Evolutionary conservation across 176 grass and related monocot genomes (phyloP), one percentile per base, ranked within the genome.

Genomic region (Avena insularis): DNA sequence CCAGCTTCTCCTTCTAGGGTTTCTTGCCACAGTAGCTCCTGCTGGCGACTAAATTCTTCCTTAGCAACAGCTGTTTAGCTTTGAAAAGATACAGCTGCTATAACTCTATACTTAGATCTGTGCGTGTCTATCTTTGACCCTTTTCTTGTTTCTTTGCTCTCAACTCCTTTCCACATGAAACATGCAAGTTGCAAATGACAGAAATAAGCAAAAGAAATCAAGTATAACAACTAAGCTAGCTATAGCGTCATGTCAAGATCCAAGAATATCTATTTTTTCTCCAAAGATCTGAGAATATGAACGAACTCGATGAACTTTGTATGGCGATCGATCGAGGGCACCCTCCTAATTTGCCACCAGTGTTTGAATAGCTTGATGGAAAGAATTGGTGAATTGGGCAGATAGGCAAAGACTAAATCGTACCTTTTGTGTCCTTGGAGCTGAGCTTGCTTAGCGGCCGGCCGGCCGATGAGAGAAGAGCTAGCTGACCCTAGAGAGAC

Each of bases 1-100:
- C 92, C 94, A 96, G 90, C 81, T 90, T 91, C 75, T 75, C 85
- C 78, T 90, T 91, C 75, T 81, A 51, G 43, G 80, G 80, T 83
- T 83, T 71, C 40, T 64, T 31, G 61, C 17, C 68, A 71, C 68
- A 43, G 68, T 79, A 43, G 35, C 35, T 59, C 8, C 40, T 60
- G 9, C 82, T 55, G 25, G 40, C 29, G 11, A 23, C 16, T 53
- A 51, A 38, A n/a, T 67, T 50, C 83, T 51, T 43, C 25, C 63
- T 74, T n/a, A n/a, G 4, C 15, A 66, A 82, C 17, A 33, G 29
- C 64, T 67, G 8, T 58, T 71, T 20, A 38, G 58, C 14, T 19
- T 46, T 57, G 21, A 50, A 29, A 77, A 17, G 25, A 77, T 2
- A 33, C 27, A 77, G 13, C 29, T 36, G 15, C 61, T 45, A 48